Evolutionary conservation across 1,139 yeast genomes (phyloP), one percentile per base, ranked within the genome.

Genomic region (Scheffersomyces titani): DNA sequence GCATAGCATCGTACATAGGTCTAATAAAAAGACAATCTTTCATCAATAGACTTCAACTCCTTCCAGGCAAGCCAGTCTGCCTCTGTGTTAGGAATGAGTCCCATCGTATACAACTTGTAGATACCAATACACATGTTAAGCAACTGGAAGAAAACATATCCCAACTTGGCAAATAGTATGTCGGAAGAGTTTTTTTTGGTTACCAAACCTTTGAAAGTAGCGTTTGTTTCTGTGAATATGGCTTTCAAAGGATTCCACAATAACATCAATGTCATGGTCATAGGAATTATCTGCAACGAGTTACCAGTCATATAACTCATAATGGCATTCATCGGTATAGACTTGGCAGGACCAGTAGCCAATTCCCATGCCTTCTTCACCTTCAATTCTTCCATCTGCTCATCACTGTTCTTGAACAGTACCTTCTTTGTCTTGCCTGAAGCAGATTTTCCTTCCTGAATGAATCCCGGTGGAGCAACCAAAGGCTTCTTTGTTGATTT

Each of bases 21-120:
- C 40, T 30, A 30, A 30, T 48, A 47, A 13, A 36, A 45, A 13
- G 40, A 44, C 51, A 54, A 51, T 18, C 58, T 62, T 55, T 79
- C 80, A 9, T 55, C 57, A n/a, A 82, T 70, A n/a, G 77, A 74
- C 2, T 69, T 65, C 44, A 67, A 66, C 36, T 59, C 63, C 67
- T 91, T 96, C 92, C 97, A 93, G 3, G 93, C 87, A 44, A 94
- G 76, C 98, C 98, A 94, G 67, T 94, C 99, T 60, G 97, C 89
- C 53, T 83, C 83, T 48, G 87, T 87, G 65, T 89, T 91, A 22
- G 99, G 99, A 59, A 94, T 85, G 61, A 94, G 78, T 0, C 98
- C 98, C 98, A 94, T 92, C 36, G 82, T 78, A 65, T 90, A 87
- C 61, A 94, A 74, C 72, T 94, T 94, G 84, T 92, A 92, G 19